Evolutionary conservation across 495 filamentous ascomycete species (phyloP).

Genomic region (Acidomyces sp.): DNA sequence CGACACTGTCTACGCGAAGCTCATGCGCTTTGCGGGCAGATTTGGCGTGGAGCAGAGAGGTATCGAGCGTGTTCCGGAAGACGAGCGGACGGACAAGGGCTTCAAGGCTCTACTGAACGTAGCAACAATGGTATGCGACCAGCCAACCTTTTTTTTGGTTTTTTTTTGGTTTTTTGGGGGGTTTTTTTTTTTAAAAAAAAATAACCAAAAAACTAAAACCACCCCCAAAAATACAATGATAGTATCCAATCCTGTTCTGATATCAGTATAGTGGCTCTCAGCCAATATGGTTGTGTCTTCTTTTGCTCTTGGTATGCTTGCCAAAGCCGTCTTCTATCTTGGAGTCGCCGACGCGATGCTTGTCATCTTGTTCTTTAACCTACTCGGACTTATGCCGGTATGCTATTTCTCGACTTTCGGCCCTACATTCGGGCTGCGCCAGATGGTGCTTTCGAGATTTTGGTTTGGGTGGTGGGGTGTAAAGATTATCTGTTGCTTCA

Average conservation of each 20-base stretch:
- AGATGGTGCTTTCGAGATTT: conserved; percentile 76
- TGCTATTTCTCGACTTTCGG: conserved; percentile 75
- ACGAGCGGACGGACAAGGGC: conserved; percentile 52
- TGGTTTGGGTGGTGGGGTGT: conserved; percentile 65
- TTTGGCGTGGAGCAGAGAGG: conserved; percentile 66
- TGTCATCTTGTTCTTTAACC: conserved; percentile 64
- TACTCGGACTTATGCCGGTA: conserved; percentile 59
- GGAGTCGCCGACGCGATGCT: conserved; percentile 69
- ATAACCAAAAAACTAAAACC: too few species aligned
- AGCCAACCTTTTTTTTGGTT: too few species aligned
- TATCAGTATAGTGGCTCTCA: conserved; percentile 58
- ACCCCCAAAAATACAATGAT: too few species aligned
- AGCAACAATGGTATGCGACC: conserved; percentile 53
- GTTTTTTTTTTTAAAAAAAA: too few species aligned
- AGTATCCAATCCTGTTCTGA: conserved; percentile 3
- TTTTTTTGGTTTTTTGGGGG: too few species aligned
- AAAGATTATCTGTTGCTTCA: conserved; percentile 62
- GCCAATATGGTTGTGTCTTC: conserved; percentile 75
- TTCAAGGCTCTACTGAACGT: conserved; percentile 46
- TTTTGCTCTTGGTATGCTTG: conserved; percentile 67
- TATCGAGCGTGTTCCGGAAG: conserved; percentile 64
- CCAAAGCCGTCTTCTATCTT: conserved; percentile 50
- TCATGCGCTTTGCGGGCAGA: conserved; percentile 55
- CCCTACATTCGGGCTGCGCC: conserved; percentile 61
- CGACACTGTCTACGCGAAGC: conserved; percentile 47